Evolutionary conservation across 2,329 filamentous ascomycete species (phyloP), one percentile per base, ranked within the genome.

Genomic region (Microdochium bolleyi): DNA sequence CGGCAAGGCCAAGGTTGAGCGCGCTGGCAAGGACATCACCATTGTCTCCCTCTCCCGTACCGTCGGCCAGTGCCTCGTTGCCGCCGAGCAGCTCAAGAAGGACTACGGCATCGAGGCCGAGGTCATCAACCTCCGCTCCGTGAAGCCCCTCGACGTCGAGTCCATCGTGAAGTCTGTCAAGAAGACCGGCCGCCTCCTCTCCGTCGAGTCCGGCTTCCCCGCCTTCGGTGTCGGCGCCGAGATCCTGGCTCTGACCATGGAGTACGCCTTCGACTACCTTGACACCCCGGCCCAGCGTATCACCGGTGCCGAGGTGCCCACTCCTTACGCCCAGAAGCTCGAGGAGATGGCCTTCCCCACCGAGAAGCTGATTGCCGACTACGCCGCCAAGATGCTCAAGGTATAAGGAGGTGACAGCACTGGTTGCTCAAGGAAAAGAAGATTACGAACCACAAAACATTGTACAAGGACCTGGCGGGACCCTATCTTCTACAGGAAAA

Each of bases 1-100:
- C 70, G 94, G 94, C 72, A 99, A 99, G 81, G 94, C 94, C 73
- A 99, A 99, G 85, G 89, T 99, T 67, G 94, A 99, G 80, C 92
- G 94, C 65, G 78, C 85, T 56, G 94, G 94, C 73, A 96, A 92
- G 77, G 94, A 99, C 70, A 76, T 99, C 61, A 99, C 94, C 67
- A 89, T 99, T 58, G 92, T 99, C 58, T 87, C 92, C 50, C 82
- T 96, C 56, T 97, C 94, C 60, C 91, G 94, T 70, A 96, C 89
- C 70, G 94, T 99, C 58, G 94, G 94, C 59, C 92, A 95, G 75
- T 88, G 88, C 59, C 81, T 99, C 55, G 77, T 84, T 50, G 94
- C 92, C 53, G 94, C 94, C 60, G 89, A 96, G 74, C 81, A 86
- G 68, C 82, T 99, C 59, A 95, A 96, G 83, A 85, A 89, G 78